Evolutionary conservation across 192 early-diverging fungal species (phyloP).

Genomic region (Bifiguratus adelaidae): DNA sequence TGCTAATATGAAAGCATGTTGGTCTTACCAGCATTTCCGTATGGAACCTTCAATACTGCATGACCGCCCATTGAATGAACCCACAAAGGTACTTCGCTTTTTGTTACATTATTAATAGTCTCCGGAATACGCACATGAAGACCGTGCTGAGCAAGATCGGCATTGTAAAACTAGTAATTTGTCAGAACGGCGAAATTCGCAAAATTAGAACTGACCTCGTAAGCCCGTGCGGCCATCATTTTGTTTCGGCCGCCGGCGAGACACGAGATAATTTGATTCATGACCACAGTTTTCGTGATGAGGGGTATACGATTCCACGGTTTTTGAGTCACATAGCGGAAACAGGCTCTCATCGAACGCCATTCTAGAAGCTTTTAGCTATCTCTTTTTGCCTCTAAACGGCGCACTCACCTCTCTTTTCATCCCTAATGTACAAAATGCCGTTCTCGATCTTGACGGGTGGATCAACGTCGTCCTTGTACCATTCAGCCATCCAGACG

Average conservation of each 20-base stretch:
- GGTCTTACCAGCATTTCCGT: conserved; percentile 64
- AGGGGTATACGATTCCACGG: conserved; percentile 82
- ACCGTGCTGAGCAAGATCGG: conserved; percentile 62
- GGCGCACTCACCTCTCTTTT: conserved; percentile 25
- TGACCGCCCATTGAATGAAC: conserved; percentile 78
- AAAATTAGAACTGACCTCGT: too few species aligned
- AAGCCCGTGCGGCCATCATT: conserved; percentile 81
- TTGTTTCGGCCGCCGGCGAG: conserved; percentile 85
- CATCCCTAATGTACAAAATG: conserved; percentile 59
- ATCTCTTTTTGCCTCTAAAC: not conserved
- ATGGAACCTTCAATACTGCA: conserved; percentile 78
- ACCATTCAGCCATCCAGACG: conserved; percentile 72
- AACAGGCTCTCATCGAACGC: conserved; percentile 81
- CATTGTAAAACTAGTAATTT: conserved; percentile 72
- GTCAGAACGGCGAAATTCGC: too few species aligned
- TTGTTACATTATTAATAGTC: conserved; percentile 78
- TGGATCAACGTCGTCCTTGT: conserved; percentile 59
- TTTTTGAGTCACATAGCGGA: conserved; percentile 82
- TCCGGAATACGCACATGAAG: conserved; percentile 65
- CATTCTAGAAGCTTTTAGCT: conserved; percentile 36
- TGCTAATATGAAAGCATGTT: not conserved
- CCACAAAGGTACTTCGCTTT: conserved; percentile 73
- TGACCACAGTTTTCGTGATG: conserved; percentile 59
- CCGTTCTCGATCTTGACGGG: conserved; percentile 69
- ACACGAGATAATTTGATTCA: conserved; percentile 78